Conservation (phyloP, 345 rosid genomes). For the Raphanus raphanistrum region DNA sequence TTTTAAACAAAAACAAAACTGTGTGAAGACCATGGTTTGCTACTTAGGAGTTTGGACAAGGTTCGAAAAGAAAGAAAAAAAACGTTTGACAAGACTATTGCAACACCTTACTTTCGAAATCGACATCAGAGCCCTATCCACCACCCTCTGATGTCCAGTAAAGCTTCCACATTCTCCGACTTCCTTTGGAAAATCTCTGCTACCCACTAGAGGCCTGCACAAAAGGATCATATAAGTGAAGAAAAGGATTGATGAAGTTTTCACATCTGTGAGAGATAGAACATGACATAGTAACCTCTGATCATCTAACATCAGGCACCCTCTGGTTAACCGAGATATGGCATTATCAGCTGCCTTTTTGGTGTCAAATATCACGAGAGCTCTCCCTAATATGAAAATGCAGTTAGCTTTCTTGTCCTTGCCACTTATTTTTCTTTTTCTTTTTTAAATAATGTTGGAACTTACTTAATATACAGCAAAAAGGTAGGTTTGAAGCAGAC, state of each 20-base stretch:
- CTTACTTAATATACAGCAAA: not conserved
- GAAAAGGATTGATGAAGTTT: not conserved
- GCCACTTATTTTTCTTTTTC: not conserved
- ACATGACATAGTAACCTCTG: constrained; percentile 19
- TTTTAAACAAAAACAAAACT: not conserved
- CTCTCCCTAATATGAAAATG: constrained; percentile 47
- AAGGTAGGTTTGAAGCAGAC: constrained; percentile 7
- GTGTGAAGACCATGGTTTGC: constrained; percentile 21
- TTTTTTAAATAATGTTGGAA: not conserved
- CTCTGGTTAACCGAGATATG: constrained; percentile 29
- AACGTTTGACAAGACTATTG: not conserved
- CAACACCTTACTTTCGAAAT: constrained; percentile 18
- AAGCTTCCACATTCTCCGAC: not conserved
- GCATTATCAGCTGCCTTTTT: constrained; percentile 52
- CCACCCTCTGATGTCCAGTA: constrained; percentile 18
- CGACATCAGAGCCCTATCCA: constrained; percentile 17
- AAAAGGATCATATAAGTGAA: constrained; percentile 1
- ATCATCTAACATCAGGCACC: constrained; percentile 49
- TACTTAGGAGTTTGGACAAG: not conserved
- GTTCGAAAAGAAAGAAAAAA: not conserved
- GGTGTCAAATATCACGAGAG: constrained; percentile 53
- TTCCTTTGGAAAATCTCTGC: not conserved
- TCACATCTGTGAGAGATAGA: constrained; percentile 3
- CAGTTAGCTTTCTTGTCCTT: constrained; percentile 3
- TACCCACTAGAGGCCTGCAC: not conserved